Conservation (phyloP, 805 yeast species). For the Nakazawaea molendinolei region DNA sequence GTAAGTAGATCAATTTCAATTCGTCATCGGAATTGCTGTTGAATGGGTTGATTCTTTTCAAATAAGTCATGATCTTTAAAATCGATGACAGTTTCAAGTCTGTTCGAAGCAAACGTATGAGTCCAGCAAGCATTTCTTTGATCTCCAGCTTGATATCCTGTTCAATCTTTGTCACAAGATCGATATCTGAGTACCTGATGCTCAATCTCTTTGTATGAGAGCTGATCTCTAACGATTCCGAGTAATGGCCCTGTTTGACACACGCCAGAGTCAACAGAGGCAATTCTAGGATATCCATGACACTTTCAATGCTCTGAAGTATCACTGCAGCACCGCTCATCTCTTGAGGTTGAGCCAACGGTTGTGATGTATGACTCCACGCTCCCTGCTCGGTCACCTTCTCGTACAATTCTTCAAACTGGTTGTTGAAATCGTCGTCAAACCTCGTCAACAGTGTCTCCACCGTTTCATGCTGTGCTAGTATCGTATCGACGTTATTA, state of each 20-base stretch:
- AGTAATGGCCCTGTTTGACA: slow-evolving; percentile 78
- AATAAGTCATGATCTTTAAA: slow-evolving; percentile 70
- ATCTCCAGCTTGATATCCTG: slow-evolving; percentile 49
- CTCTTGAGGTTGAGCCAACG: not conserved
- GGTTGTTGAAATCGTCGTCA: slow-evolving; percentile 23
- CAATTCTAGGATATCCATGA: slow-evolving; percentile 73
- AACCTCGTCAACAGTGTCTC: slow-evolving; percentile 28
- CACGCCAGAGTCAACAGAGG: slow-evolving; percentile 84
- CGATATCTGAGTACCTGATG: slow-evolving; percentile 59
- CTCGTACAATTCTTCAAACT: slow-evolving; percentile 24
- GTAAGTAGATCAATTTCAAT: slow-evolving; percentile 53
- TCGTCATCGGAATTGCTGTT: slow-evolving; percentile 15
- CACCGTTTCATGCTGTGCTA: slow-evolving; percentile 26
- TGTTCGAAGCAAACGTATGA: slow-evolving; percentile 64
- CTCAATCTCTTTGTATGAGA: slow-evolving; percentile 63
- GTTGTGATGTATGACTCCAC: slow-evolving; percentile 14
- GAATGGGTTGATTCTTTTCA: slow-evolving; percentile 60
- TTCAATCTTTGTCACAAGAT: slow-evolving; percentile 44
- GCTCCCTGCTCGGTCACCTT: slow-evolving; percentile 24
- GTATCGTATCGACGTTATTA: slow-evolving; percentile 37
- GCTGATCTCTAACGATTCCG: slow-evolving; percentile 82
- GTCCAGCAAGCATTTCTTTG: slow-evolving; percentile 55
- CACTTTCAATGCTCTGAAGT: slow-evolving; percentile 57
- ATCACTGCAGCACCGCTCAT: slow-evolving; percentile 27
- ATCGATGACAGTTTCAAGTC: slow-evolving; percentile 74